Evolutionary conservation across 345 rosid species (phyloP).

Genomic region (Eucalyptus regnans): DNA sequence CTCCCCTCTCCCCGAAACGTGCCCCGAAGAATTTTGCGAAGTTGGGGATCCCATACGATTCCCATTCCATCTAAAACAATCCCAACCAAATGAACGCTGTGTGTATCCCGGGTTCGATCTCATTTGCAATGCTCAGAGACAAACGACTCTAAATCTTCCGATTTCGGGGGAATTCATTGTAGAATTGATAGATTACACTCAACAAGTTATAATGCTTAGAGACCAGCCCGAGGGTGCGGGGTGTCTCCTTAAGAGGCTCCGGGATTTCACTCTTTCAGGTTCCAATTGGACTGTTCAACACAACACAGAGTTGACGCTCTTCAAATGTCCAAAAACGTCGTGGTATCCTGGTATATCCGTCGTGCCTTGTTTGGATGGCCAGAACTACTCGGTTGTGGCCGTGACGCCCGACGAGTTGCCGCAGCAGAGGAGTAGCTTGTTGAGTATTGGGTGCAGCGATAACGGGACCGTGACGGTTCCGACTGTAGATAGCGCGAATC

Average conservation of each 20-base stretch:
- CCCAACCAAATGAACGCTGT: background rate
- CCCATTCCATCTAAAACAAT: no score
- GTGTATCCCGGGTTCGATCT: conserved; percentile 1
- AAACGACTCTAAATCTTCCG: background rate
- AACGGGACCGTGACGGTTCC: background rate
- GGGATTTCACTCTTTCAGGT: background rate
- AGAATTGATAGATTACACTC: background rate
- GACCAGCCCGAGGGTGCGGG: background rate
- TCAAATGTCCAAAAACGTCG: background rate
- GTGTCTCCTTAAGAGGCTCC: background rate
- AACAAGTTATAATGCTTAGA: background rate
- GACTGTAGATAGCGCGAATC: background rate
- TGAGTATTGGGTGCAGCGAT: background rate
- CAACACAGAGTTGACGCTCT: background rate
- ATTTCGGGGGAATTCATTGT: background rate
- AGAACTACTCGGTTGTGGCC: conserved; percentile 1
- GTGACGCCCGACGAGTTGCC: background rate
- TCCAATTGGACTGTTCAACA: background rate
- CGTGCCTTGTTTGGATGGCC: conserved; percentile 6
- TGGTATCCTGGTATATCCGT: accelerated
- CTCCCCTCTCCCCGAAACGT: background rate
- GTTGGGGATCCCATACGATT: no score
- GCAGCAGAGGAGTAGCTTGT: background rate
- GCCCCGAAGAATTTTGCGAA: no score
- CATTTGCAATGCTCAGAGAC: background rate